Conservation (phyloP, 306 rosid genomes). For the Spatholobus suberectus region DNA sequence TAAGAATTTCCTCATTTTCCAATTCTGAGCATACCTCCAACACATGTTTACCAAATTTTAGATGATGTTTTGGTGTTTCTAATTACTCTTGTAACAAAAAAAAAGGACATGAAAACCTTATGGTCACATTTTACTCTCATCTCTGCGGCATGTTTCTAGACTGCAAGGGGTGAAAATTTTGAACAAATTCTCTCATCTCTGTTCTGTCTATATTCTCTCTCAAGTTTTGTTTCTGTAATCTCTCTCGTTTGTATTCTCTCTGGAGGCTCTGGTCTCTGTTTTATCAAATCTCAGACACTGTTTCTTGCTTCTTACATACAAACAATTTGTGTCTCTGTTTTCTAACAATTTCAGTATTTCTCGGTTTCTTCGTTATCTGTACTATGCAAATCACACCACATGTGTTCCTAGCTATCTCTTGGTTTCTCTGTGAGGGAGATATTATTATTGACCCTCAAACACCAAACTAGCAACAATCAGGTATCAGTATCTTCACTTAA, state of each 20-base stretch:
- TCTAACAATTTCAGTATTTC: neutral
- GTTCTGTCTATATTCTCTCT: conserved; percentile 8
- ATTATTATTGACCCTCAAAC: neutral
- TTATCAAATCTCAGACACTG: conserved; percentile 21
- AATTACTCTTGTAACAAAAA: neutral
- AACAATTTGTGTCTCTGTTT: neutral
- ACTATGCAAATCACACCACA: neutral
- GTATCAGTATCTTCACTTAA: neutral
- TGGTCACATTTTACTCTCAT: conserved; percentile 7
- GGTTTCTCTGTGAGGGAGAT: neutral
- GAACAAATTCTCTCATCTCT: neutral
- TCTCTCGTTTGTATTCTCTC: neutral
- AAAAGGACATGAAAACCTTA: neutral
- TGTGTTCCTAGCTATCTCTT: neutral
- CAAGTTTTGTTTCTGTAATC: neutral
- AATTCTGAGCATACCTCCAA: neutral
- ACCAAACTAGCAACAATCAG: conserved; percentile 23
- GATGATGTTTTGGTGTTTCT: neutral
- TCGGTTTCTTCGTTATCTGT: neutral
- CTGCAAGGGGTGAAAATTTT: neutral
- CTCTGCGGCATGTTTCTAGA: neutral
- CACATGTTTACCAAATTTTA: neutral
- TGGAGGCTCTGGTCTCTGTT: conserved; percentile 1
- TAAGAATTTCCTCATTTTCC: conserved; percentile 8
- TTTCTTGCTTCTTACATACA: neutral